phyloP scores from a whole-genome alignment of 2,329 filamentous ascomycete species.

The Fusarium sp. region DNA sequence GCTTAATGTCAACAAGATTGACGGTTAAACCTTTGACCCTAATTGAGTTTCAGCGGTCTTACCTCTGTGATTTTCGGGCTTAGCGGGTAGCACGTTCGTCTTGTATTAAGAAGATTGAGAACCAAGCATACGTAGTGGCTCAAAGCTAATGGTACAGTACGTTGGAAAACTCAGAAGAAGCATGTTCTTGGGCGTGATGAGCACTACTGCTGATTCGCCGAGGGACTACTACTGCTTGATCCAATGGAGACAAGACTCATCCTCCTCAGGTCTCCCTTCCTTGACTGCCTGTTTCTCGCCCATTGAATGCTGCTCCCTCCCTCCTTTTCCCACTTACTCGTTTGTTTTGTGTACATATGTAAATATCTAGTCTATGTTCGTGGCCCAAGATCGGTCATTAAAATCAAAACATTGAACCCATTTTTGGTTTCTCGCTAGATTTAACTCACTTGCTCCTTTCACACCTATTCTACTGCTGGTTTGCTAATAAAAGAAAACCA shows the following conservation, averaged over 20 bases:
- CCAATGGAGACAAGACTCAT: constrained; percentile 6
- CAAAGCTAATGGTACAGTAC: not conserved
- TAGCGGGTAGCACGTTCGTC: constrained; percentile 19
- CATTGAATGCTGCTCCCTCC: constrained; percentile 20
- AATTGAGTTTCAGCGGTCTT: constrained; percentile 33
- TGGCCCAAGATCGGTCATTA: not conserved
- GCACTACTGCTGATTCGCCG: constrained; percentile 13
- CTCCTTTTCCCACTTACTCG: constrained; percentile 25
- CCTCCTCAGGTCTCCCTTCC: constrained; percentile 16
- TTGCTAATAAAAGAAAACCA: not conserved
- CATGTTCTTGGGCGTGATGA: constrained; percentile 1
- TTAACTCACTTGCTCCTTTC: not conserved
- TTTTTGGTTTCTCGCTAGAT: constrained; percentile 3
- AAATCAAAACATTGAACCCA: constrained; percentile 17
- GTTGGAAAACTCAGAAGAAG: not conserved
- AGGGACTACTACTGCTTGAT: not conserved
- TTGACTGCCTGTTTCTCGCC: constrained; percentile 30
- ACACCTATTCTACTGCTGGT: not conserved
- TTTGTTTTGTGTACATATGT: constrained; percentile 36
- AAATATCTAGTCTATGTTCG: not conserved
- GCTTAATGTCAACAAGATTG: constrained; percentile 8
- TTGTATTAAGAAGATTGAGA: constrained; percentile 6
- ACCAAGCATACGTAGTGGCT: constrained; percentile 6
- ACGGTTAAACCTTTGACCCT: constrained; percentile 5
- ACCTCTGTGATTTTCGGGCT: constrained; percentile 14